Conservation (phyloP, 1,284 basidiomycete species). For the Naganishia albida region DNA sequence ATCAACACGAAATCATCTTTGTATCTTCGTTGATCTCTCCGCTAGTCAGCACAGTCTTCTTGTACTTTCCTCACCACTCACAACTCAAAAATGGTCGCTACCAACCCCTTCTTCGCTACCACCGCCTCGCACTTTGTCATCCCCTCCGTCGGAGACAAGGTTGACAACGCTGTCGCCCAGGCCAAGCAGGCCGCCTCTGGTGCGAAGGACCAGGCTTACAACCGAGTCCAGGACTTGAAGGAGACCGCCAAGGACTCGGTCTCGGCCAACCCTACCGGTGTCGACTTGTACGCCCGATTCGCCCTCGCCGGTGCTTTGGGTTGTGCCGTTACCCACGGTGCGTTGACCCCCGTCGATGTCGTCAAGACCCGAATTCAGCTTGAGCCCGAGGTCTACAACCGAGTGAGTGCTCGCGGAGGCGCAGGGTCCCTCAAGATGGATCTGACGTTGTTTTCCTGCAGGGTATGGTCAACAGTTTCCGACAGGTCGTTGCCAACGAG, state of each 20-base stretch:
- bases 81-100: conserved; percentile 34
- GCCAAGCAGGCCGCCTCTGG: conserved; percentile 68
- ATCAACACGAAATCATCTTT: no score
- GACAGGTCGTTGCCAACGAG: conserved; percentile 76
- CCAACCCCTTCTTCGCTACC: conserved; percentile 54
- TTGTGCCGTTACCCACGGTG: conserved; percentile 91
- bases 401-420: conserved; percentile 47
- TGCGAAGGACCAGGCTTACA: conserved; percentile 66
- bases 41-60: no score
- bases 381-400: conserved; percentile 61
- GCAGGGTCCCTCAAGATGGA: neutral
- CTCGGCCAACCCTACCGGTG: conserved; percentile 51
- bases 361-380: conserved; percentile 99
- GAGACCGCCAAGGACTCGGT: conserved; percentile 46
- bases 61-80: conserved; percentile 19
- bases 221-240: conserved; percentile 49
- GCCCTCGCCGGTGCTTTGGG: conserved; percentile 83
- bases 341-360: conserved; percentile 88
- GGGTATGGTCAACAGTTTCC: conserved; percentile 72
- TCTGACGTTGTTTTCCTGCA: conserved; percentile 42
- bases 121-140: conserved; percentile 49
- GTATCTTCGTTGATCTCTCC: no score
- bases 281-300: conserved; percentile 58
- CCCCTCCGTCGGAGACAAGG: conserved; percentile 53
- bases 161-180: conserved; percentile 48